These are phyloP conservation scores for Trypanosoma brucei DNA, from an alignment of 208 protist genomes.

Conservation along the genomic window DNA sequence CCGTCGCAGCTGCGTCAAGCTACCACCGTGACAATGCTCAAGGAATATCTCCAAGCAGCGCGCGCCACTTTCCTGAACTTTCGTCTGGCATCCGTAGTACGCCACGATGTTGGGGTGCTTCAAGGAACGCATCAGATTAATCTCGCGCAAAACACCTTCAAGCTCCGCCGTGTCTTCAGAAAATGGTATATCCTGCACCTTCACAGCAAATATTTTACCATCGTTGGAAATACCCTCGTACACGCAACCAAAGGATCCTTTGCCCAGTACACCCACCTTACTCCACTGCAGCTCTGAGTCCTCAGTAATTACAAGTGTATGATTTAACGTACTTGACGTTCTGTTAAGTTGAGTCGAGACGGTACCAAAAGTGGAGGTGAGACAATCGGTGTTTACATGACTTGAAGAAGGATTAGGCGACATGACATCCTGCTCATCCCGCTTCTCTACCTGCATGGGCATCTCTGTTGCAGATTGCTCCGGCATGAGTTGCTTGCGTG, in stretches of 20 bases:
- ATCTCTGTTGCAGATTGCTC: background rate
- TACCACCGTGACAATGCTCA: conserved; percentile 85
- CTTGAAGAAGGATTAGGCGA: background rate
- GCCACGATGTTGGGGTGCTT: conserved; percentile 86
- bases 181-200: conserved; percentile 79
- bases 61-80: conserved; percentile 27
- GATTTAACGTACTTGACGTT: conserved; percentile 21
- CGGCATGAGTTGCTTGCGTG: background rate
- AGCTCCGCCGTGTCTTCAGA: conserved; percentile 58
- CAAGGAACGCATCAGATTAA: conserved; percentile 83
- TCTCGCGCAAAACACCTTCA: conserved; percentile 59
- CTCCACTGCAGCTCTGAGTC: conserved; percentile 66
- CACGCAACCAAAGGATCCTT: conserved; percentile 83
- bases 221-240: conserved; percentile 87
- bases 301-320: conserved; percentile 40
- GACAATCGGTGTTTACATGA: background rate
- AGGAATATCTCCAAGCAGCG: conserved; percentile 88
- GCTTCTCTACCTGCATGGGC: no score
- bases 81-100: conserved; percentile 87
- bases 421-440: background rate
- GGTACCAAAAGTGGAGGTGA: conserved; percentile 7
- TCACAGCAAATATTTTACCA: conserved; percentile 83
- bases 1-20: conserved; percentile 46
- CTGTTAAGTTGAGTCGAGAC: conserved; percentile 33
- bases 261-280: conserved; percentile 71